Base-by-base conservation (phyloP, 352 stramenopile species). In the Thraustochytrium striatum region DNA sequence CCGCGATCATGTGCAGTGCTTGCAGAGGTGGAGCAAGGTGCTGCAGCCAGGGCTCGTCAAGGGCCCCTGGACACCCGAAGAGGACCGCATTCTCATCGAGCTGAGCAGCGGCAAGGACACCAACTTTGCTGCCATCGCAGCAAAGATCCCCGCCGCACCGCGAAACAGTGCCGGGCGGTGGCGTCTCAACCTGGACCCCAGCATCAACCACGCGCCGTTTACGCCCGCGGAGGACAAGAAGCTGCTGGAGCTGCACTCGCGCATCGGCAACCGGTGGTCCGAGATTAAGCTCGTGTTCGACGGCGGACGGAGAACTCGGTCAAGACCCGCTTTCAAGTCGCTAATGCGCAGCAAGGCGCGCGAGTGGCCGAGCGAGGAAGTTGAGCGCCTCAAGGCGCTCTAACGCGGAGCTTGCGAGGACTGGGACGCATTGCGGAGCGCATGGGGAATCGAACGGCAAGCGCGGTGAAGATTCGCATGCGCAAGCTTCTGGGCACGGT, bases 1-100 rank as follows among this genome's bases (percentile, higher is more conserved):
- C 52, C 88, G 90, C 11, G 92, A 93, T 78, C 89, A 94, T 75
- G 89, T 89, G 2, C 90, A 95, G 83, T 95, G 90, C 57, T 81
- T 94, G 69, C 90, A 95, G 83, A 87, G 90, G 33, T 95, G 90
- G 90, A 88, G 89, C 50, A 94, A 95, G 82, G 90, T 95, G 58
- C 85, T 95, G 43, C 93, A 93, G 78, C 90, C 90, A 9, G 90
- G 90, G 9, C 84, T 95, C 7, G 88, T 94, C 21, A 94, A 94
- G 79, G 90, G 91, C 52, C 89, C 92, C 81, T 95, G 91, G 91
- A 91, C 86, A 38, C 90, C 89, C 57, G 87, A 93, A 82, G 91
- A 95, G 70, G 91, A 94, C 84, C 87, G 93, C 44, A 90, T 93
- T 53, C 70, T 80, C 28, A 79, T 21, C 7, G 32, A 80, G 9